Evolutionary conservation across 139 green algal genomes (phyloP).

Genomic region (Chlorella sp.): DNA sequence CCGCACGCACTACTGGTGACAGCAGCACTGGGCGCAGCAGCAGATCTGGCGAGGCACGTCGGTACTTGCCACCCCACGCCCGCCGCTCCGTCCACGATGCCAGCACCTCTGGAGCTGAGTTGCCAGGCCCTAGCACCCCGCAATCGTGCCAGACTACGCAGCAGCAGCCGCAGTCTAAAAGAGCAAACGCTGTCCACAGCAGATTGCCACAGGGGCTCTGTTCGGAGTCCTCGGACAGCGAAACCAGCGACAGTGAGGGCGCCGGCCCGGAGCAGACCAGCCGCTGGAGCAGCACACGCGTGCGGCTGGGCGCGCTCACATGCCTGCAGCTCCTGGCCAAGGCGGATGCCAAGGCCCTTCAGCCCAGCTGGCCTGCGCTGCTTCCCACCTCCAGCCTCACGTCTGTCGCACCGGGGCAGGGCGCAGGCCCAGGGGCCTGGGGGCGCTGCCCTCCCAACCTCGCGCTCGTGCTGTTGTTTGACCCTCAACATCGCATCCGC

Average conservation of each 20-base stretch:
- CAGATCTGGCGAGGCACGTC: not conserved
- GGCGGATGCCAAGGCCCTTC: slow-evolving; percentile 56
- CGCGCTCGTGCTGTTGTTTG: slow-evolving; percentile 57
- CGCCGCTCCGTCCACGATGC: not conserved
- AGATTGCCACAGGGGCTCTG: not conserved
- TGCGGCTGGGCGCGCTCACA: slow-evolving; percentile 47
- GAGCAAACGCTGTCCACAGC: not conserved
- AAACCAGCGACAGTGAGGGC: slow-evolving; percentile 36
- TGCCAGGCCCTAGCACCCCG: not conserved
- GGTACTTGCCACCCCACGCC: slow-evolving; percentile 2
- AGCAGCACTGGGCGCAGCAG: not conserved
- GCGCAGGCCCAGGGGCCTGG: too few relatives aligned
- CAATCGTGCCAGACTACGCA: not conserved
- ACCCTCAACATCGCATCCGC: slow-evolving; percentile 56
- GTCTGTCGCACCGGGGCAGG: not conserved
- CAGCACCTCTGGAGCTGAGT: not conserved
- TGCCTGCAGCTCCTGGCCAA: slow-evolving; percentile 63
- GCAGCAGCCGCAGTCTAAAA: not conserved
- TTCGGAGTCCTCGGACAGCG: slow-evolving; percentile 25
- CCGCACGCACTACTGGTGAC: too few relatives aligned
- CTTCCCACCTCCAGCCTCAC: slow-evolving; percentile 35
- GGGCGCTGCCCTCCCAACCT: not conserved
- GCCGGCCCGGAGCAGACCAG: not conserved
- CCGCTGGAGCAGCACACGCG: slow-evolving; percentile 21
- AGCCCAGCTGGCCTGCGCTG: slow-evolving; percentile 58